A percentile compares a stretch with the other conserved stretches of the same genome.
These are phyloP conservation scores for Diaporthe eres DNA, from an alignment of 2,329 filamentous ascomycete species.

Conservation along the genomic window DNA sequence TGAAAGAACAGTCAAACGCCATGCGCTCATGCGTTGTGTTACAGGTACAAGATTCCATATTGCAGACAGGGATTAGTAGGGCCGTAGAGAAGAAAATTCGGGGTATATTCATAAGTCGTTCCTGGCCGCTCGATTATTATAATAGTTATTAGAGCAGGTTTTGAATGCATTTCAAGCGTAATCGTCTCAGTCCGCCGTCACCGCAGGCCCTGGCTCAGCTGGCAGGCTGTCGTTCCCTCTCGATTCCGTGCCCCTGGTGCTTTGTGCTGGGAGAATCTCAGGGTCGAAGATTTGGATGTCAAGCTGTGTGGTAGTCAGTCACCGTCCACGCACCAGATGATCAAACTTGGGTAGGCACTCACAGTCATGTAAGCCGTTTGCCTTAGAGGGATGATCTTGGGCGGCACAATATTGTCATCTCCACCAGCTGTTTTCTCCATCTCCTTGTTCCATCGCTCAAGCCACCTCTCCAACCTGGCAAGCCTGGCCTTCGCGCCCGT, in stretches of 20 bases:
- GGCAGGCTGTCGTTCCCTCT: slow-evolving; percentile 37
- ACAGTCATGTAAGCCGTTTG: slow-evolving; percentile 91
- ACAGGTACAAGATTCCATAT: slow-evolving; percentile 23
- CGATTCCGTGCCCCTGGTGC: slow-evolving; percentile 50
- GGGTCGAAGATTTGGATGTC: slow-evolving; percentile 88
- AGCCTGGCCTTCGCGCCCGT: slow-evolving; percentile 82
- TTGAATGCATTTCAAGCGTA: slow-evolving; percentile 30
- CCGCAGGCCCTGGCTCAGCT: slow-evolving; percentile 28
- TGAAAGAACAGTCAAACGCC: slow-evolving; percentile 38
- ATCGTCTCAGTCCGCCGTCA: slow-evolving; percentile 32
- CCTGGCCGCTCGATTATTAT: slow-evolving; percentile 36
- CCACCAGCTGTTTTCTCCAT: slow-evolving; percentile 69
- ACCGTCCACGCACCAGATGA: not conserved
- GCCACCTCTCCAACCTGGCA: slow-evolving; percentile 80
- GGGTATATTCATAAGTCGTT: slow-evolving; percentile 43
- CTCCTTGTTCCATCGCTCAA: slow-evolving; percentile 88
- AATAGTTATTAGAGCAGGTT: slow-evolving; percentile 28
- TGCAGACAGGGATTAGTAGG: slow-evolving; percentile 17
- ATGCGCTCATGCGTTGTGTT: slow-evolving; percentile 39
- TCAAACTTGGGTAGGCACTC: slow-evolving; percentile 50
- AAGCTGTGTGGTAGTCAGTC: slow-evolving; percentile 65
- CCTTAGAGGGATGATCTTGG: slow-evolving; percentile 83
- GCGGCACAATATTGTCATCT: slow-evolving; percentile 67
- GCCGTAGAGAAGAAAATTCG: slow-evolving; percentile 3
- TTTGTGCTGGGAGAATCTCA: slow-evolving; percentile 72